Conservation (phyloP, 495 filamentous ascomycete species). For the Chaetomium fimeti region DNA sequence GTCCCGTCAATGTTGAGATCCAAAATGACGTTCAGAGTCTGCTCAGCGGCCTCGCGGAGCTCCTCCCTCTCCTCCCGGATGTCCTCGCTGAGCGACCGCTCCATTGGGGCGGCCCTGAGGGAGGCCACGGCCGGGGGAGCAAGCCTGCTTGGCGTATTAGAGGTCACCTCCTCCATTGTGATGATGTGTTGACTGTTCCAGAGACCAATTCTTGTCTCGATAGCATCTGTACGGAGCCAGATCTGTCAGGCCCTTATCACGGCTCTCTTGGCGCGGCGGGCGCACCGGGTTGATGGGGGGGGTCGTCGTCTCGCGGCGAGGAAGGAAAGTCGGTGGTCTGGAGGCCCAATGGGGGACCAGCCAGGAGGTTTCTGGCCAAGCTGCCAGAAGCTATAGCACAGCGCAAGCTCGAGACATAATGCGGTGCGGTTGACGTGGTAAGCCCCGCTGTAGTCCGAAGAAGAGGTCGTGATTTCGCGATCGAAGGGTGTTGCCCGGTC, state of each 20-base stretch:
- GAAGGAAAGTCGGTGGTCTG: neutral
- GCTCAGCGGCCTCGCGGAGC: conserved; percentile 90
- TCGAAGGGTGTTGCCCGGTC: conserved; percentile 6
- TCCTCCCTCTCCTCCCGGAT: conserved; percentile 78
- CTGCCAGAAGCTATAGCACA: conserved; percentile 50
- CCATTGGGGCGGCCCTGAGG: conserved; percentile 53
- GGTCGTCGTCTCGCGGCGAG: neutral
- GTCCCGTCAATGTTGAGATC: conserved; percentile 85
- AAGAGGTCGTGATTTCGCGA: neutral
- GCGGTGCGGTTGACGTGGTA: conserved; percentile 40
- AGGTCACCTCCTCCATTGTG: conserved; percentile 46
- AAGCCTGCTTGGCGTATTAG: conserved; percentile 37
- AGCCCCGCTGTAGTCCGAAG: conserved; percentile 28
- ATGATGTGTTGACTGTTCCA: conserved; percentile 26
- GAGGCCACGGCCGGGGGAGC: conserved; percentile 50
- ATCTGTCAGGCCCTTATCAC: conserved; percentile 12
- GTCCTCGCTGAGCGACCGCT: conserved; percentile 53
- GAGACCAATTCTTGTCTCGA: conserved; percentile 12
- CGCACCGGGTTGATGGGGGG: neutral
- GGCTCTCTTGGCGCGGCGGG: conserved; percentile 9
- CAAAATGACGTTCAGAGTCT: conserved; percentile 92
- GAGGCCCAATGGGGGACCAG: conserved; percentile 25
- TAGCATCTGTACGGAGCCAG: conserved; percentile 26
- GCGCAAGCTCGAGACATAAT: conserved; percentile 51
- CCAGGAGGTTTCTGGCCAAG: conserved; percentile 40